Evolutionary conservation across 2,329 filamentous ascomycete genomes (phyloP), one percentile per base, ranked within the genome.

Genomic region (Westerdykella aurantiaca): DNA sequence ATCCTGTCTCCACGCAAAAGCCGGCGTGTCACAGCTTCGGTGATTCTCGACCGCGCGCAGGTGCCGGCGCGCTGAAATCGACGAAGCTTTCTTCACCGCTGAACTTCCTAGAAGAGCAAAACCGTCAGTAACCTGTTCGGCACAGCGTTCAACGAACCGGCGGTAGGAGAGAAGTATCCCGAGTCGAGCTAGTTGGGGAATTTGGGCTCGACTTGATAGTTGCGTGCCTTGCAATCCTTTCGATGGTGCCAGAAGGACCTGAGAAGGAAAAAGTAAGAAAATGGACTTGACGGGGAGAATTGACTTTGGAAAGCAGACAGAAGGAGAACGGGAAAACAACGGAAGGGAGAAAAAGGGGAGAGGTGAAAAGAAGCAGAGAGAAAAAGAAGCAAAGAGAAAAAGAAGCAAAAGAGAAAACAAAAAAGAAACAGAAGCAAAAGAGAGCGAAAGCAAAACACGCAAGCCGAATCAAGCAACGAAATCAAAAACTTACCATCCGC

Each of bases 401-500:
- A 42, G 44, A 34, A 40, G 4, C 29, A 29, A 37, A 3, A 34
- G 38, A 25, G 2, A 38, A 6, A 39, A 14, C 5, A 21, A 11
- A 35, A 33, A 18, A 22, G 22, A 39, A 35, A 38, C 25, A 13
- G n/a, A 17, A 35, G 23, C 14, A 34, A 31, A 18, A 35, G 4
- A 39, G 17, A 34, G 5, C n/a, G 39, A 34, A 41, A 41, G 6
- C 33, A 34, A 38, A 38, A 40, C n/a, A 10, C 5, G 23, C 23
- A 25, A 29, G 11, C 4, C 5, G 1, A 13, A 42, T 13, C 10
- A 3, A 41, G 22, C 12, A 41, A 44, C 29, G 34, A 16, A 29
- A 29, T 10, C 4, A 18, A 18, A 21, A 9, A 64, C 64, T 58
- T 68, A 93, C 89, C 91, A 97, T 62, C 89, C 89, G 71, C 90